These are phyloP conservation scores for Tremellales sp. DNA, from an alignment of 1,284 basidiomycete genomes.

Conservation along the genomic window DNA sequence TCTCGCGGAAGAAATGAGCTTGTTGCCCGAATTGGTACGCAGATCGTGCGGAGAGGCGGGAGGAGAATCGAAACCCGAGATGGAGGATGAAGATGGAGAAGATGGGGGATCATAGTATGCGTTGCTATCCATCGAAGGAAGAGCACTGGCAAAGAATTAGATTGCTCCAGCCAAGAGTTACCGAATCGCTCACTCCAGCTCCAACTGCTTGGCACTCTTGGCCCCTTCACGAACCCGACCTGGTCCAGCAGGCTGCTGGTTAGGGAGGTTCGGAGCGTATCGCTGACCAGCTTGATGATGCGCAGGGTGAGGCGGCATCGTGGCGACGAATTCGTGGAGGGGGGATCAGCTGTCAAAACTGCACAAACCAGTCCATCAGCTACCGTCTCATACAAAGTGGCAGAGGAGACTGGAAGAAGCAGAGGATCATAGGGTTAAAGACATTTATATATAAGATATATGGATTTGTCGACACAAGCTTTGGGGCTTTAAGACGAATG, in stretches of 20 bases:
- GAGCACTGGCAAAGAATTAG: no score
- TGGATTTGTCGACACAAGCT: no score
- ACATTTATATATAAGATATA: no score
- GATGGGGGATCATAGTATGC: conserved; percentile 37
- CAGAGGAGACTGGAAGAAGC: conserved; percentile 1
- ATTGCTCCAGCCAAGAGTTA: conserved; percentile 2
- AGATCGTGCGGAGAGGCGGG: conserved; percentile 17
- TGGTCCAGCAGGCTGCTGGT: not conserved
- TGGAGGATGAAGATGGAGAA: conserved; percentile 24
- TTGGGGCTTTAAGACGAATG: no score
- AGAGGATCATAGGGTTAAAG: not conserved
- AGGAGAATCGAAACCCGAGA: conserved; percentile 17
- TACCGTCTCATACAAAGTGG: conserved; percentile 34
- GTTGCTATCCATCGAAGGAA: conserved; percentile 38
- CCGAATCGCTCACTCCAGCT: conserved; percentile 30
- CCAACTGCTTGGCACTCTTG: conserved; percentile 22
- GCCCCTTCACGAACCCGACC: not conserved
- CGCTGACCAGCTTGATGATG: conserved; percentile 3
- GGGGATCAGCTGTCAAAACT: not conserved
- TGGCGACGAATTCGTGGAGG: conserved; percentile 2
- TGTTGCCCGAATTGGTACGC: conserved; percentile 43
- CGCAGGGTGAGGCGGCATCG: conserved; percentile 20
- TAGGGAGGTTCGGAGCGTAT: not conserved
- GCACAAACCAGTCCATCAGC: conserved; percentile 2
- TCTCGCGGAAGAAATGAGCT: conserved; percentile 37